A percentile compares a stretch with the other conserved stretches of the same genome.
These are phyloP conservation scores for Eucalyptus decipiens DNA, from an alignment of 345 rosid genomes.

Conservation along the genomic window DNA sequence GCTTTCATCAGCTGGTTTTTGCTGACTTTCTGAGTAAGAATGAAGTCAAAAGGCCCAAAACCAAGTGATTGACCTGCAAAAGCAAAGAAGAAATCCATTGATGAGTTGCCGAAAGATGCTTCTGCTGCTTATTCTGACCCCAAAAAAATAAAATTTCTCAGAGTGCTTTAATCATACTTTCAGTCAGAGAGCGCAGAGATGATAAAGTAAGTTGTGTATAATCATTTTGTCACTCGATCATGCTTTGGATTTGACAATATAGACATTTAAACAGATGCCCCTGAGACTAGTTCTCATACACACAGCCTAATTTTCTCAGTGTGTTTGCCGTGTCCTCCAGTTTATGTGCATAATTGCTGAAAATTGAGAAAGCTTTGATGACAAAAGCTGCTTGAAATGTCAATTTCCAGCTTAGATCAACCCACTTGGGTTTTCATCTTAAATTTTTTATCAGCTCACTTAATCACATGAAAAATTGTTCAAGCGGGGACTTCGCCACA, in stretches of 20 bases:
- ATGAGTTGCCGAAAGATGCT: background rate
- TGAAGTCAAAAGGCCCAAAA: background rate
- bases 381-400: background rate
- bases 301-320: background rate
- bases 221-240: background rate
- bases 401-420: background rate
- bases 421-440: background rate
- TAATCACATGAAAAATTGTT: background rate
- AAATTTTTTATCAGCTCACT: background rate
- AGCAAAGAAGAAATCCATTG: background rate
- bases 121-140: background rate
- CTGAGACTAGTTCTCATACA: background rate
- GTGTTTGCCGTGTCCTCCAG: background rate
- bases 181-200: background rate
- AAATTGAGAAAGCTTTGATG: background rate
- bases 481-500: background rate
- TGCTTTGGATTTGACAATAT: background rate
- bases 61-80: background rate
- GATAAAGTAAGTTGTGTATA: background rate
- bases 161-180: background rate
- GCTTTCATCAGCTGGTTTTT: background rate
- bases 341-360: background rate
- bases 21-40: background rate
- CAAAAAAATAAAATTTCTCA: fast-evolving
- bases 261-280: background rate